Evolutionary conservation across 2,329 filamentous ascomycete species (phyloP).

Genomic region (Xylariaceae sp.): DNA sequence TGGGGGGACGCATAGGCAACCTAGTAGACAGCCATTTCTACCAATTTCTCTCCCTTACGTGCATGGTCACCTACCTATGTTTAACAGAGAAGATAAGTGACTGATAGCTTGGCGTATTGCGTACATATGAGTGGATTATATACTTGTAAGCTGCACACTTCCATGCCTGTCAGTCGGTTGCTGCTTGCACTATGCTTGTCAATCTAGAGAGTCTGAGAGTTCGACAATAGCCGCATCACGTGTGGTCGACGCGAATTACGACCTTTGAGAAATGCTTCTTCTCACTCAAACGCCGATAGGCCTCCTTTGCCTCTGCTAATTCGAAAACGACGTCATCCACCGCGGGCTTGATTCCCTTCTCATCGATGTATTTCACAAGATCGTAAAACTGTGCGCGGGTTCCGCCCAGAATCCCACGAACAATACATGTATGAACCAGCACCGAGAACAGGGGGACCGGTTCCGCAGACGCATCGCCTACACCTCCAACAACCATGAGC

Average conservation of each 20-base stretch:
- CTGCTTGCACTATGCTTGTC: too few relatives aligned
- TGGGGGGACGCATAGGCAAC: too few relatives aligned
- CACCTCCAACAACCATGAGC: slow-evolving; percentile 30
- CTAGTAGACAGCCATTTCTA: too few relatives aligned
- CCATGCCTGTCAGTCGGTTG: too few relatives aligned
- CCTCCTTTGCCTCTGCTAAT: slow-evolving; percentile 29
- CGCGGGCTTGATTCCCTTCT: slow-evolving; percentile 28
- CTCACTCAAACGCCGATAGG: slow-evolving; percentile 30
- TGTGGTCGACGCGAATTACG: slow-evolving; percentile 27
- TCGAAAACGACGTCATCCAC: slow-evolving; percentile 31
- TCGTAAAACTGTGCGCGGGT: slow-evolving; percentile 27
- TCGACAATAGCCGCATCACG: neutral
- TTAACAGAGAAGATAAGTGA: too few relatives aligned
- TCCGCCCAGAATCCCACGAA: slow-evolving; percentile 28
- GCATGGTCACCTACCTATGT: too few relatives aligned
- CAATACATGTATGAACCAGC: slow-evolving; percentile 25
- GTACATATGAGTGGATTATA: too few relatives aligned
- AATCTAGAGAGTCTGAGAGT: too few relatives aligned
- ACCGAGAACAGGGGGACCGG: slow-evolving; percentile 23
- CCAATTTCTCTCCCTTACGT: too few relatives aligned
- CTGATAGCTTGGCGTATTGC: too few relatives aligned
- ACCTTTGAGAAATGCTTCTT: slow-evolving; percentile 37
- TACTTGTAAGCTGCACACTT: too few relatives aligned
- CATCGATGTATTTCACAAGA: slow-evolving; percentile 30
- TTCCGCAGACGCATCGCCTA: slow-evolving; percentile 29